Evolutionary conservation across 768 basidiomycete genomes (phyloP).

Genomic region (Kondoa subrosea): DNA sequence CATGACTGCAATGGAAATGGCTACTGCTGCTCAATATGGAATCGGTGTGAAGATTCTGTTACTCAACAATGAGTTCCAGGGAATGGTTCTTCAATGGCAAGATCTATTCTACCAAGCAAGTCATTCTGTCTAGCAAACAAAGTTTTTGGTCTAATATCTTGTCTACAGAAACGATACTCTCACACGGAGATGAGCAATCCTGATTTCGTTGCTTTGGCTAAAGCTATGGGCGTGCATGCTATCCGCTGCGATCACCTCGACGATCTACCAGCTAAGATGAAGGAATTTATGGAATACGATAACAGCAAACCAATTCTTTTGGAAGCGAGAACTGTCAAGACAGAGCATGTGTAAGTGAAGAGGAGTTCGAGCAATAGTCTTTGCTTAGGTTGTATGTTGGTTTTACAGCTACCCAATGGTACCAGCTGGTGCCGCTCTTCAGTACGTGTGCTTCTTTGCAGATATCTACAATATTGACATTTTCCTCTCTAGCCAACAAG

Average conservation of each 20-base stretch:
- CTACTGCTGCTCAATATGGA: constrained; percentile 72
- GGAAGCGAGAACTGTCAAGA: constrained; percentile 62
- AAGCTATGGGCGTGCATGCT: constrained; percentile 82
- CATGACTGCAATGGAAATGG: constrained; percentile 99
- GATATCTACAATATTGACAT: no score
- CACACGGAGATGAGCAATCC: constrained; percentile 93
- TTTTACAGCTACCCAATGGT: constrained; percentile 31
- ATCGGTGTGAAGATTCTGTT: constrained; percentile 76
- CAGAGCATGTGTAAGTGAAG: constrained; percentile 20
- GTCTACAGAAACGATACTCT: constrained; percentile 54
- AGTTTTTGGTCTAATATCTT: constrained; percentile 14
- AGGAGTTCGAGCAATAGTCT: no score
- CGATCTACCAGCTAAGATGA: constrained; percentile 88
- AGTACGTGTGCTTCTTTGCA: no score
- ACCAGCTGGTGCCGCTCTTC: constrained; percentile 80
- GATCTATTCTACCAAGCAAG: constrained; percentile 92
- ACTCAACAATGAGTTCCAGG: constrained; percentile 35
- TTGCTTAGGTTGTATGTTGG: no score
- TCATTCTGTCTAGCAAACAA: constrained; percentile 93
- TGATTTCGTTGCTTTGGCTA: constrained; percentile 60
- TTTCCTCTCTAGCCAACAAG: no score
- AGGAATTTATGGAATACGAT: constrained; percentile 94
- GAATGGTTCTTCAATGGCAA: constrained; percentile 98
- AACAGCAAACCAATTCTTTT: constrained; percentile 67
- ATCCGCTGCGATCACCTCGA: constrained; percentile 52